These are phyloP conservation scores for Thalia dealbata DNA, from an alignment of 176 grass and related monocot genomes.

Conservation along the genomic window DNA sequence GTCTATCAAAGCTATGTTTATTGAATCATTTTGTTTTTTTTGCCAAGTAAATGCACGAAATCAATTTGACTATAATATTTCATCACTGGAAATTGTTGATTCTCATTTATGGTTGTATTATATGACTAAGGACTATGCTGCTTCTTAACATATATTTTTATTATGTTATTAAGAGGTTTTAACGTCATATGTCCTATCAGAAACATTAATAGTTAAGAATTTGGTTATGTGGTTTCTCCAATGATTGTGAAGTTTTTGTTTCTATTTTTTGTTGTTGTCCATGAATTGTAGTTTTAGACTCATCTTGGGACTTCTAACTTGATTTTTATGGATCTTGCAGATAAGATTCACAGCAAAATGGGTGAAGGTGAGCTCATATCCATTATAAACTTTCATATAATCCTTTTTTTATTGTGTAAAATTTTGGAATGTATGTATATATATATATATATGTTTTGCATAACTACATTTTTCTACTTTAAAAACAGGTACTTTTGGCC, in stretches of 20 bases:
- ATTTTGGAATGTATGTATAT: too few relatives aligned
- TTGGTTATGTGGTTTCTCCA: background rate
- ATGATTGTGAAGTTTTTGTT: too few relatives aligned
- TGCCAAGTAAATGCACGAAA: too few relatives aligned
- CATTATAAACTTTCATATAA: background rate
- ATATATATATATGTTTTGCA: too few relatives aligned
- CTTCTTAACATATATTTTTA: background rate
- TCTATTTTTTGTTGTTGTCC: background rate
- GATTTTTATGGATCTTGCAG: slow-evolving; percentile 30
- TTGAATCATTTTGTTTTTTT: too few relatives aligned
- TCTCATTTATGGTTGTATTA: background rate
- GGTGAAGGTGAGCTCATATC: slow-evolving; percentile 61
- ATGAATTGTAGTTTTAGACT: background rate
- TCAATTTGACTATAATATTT: background rate
- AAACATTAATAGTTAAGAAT: background rate
- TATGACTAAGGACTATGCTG: background rate
- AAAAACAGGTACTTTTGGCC: slow-evolving; percentile 67
- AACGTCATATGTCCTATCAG: too few relatives aligned
- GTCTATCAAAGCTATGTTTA: too few relatives aligned
- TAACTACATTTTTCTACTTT: background rate
- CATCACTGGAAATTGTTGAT: background rate
- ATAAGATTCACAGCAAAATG: slow-evolving; percentile 86
- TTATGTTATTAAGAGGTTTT: too few relatives aligned
- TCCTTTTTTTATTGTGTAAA: background rate
- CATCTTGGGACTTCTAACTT: slow-evolving; percentile 16